A percentile compares a stretch with the other conserved stretches of the same genome.
These are phyloP conservation scores for Caloboletus inedulis DNA, from an alignment of 1,284 basidiomycete genomes.

Conservation along the genomic window DNA sequence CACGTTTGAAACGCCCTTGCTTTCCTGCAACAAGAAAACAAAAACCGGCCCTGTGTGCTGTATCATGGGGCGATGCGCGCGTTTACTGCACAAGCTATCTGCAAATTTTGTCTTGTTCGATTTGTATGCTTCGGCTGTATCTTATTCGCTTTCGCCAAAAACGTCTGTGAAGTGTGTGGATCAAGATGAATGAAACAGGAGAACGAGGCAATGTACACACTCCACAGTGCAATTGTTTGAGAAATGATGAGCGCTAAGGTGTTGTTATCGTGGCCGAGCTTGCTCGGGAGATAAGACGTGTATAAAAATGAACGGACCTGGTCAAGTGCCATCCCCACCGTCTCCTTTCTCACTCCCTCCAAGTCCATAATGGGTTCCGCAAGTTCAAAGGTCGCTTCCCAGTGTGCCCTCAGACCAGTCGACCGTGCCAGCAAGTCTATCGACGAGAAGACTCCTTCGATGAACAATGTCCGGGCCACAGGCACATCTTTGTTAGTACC, in stretches of 20 bases:
- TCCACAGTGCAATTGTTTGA: not conserved
- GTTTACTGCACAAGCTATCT: not conserved
- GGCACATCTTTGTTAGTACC: slow-evolving; percentile 16
- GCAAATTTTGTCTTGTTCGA: slow-evolving; percentile 6
- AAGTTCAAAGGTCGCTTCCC: slow-evolving; percentile 25
- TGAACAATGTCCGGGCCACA: not conserved
- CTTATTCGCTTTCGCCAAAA: not conserved
- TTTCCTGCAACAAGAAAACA: not conserved
- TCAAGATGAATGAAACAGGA: not conserved
- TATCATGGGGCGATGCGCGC: not conserved
- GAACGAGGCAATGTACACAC: not conserved
- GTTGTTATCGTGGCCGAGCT: slow-evolving; percentile 8
- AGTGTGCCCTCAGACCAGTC: slow-evolving; percentile 6
- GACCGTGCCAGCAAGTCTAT: slow-evolving; percentile 24
- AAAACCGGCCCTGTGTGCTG: not conserved
- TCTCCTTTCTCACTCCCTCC: slow-evolving; percentile 1
- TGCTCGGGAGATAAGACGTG: slow-evolving; percentile 19
- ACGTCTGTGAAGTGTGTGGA: not conserved
- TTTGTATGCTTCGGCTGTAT: not conserved
- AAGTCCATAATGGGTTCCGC: slow-evolving; percentile 23
- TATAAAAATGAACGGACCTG: slow-evolving; percentile 27
- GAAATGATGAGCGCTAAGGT: not conserved
- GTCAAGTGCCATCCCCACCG: slow-evolving; percentile 11
- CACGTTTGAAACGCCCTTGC: slow-evolving; percentile 1
- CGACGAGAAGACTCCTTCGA: slow-evolving; percentile 28